Conservation (phyloP, 805 yeast genomes). For the Vanderwaltozyma polyspora region DNA sequence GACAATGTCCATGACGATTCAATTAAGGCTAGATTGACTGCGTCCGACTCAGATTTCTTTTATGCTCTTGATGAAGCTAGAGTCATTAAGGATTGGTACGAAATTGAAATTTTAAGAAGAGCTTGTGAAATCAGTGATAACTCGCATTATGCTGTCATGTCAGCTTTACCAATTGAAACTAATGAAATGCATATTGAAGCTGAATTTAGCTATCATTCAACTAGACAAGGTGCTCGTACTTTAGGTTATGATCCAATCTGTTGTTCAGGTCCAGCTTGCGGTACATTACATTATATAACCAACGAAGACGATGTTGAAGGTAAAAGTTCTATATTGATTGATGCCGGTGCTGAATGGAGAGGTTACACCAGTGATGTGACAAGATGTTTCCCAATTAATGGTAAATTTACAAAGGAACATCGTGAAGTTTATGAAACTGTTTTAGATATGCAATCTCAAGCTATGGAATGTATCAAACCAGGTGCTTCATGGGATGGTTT, state of each 20-base stretch:
- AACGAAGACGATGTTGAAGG: constrained; percentile 56
- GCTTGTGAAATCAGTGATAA: constrained; percentile 82
- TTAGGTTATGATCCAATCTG: constrained; percentile 93
- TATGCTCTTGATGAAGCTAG: constrained; percentile 83
- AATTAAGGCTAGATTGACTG: constrained; percentile 30
- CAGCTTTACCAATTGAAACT: constrained; percentile 75
- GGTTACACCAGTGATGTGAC: constrained; percentile 91
- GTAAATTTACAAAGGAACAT: constrained; percentile 84
- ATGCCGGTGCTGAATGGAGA: constrained; percentile 97
- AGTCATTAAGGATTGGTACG: constrained; percentile 72
- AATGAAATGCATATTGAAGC: constrained; percentile 93
- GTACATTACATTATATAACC: constrained; percentile 80
- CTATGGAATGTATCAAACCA: constrained; percentile 65
- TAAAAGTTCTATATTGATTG: constrained; percentile 65
- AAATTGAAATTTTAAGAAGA: constrained; percentile 60
- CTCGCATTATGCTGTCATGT: constrained; percentile 85
- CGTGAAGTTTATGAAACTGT: constrained; percentile 73
- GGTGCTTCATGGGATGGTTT: constrained; percentile 80
- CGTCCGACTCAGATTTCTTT: constrained; percentile 39
- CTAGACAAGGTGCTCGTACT: constrained; percentile 84
- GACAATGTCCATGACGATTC: constrained; percentile 33
- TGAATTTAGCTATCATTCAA: constrained; percentile 85
- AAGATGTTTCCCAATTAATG: constrained; percentile 84
- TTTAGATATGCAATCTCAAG: constrained; percentile 64
- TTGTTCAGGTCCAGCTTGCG: constrained; percentile 85